These are phyloP conservation scores for Coemansia sp. DNA, from an alignment of 192 early-diverging fungal species.

Conservation along the genomic window DNA sequence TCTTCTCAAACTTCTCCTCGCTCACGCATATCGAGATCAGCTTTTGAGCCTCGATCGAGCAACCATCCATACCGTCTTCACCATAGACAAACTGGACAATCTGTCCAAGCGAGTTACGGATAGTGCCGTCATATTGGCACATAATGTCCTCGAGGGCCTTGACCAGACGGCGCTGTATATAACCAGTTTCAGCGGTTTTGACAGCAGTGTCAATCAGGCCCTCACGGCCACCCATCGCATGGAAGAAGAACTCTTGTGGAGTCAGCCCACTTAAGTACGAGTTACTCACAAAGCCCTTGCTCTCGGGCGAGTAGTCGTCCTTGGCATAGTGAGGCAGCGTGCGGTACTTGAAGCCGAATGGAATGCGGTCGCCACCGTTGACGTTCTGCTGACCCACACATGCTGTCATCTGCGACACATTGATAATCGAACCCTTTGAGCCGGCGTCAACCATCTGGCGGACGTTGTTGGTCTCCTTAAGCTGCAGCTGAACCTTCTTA, in stretches of 20 bases:
- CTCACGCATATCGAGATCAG: slow-evolving; percentile 67
- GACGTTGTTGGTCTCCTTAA: slow-evolving; percentile 93
- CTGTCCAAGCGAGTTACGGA: slow-evolving; percentile 90
- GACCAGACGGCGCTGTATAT: slow-evolving; percentile 97
- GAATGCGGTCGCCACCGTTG: slow-evolving; percentile 98
- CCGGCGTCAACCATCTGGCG: slow-evolving; percentile 95
- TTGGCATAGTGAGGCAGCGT: slow-evolving; percentile 97
- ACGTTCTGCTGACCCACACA: slow-evolving; percentile 99
- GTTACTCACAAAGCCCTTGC: slow-evolving; percentile 55
- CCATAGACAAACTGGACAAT: slow-evolving; percentile 97
- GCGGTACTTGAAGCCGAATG: slow-evolving; percentile 92
- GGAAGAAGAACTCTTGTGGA: slow-evolving; percentile 99
- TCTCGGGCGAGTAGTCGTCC: slow-evolving; percentile 93
- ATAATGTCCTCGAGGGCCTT: slow-evolving; percentile 98
- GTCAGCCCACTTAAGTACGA: slow-evolving; percentile 77
- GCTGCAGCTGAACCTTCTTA: slow-evolving; percentile 72
- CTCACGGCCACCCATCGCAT: slow-evolving; percentile 99
- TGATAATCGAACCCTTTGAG: slow-evolving; percentile 94
- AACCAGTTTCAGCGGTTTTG: slow-evolving; percentile 99
- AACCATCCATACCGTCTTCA: slow-evolving; percentile 98
- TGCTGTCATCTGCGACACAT: slow-evolving; percentile 97
- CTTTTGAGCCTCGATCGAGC: slow-evolving; percentile 79
- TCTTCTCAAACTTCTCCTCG: slow-evolving; percentile 70
- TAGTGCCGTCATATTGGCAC: slow-evolving; percentile 97
- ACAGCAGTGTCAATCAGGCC: slow-evolving; percentile 99